Conservation (phyloP, 768 basidiomycete species). For the Rhizopogon rudus region DNA sequence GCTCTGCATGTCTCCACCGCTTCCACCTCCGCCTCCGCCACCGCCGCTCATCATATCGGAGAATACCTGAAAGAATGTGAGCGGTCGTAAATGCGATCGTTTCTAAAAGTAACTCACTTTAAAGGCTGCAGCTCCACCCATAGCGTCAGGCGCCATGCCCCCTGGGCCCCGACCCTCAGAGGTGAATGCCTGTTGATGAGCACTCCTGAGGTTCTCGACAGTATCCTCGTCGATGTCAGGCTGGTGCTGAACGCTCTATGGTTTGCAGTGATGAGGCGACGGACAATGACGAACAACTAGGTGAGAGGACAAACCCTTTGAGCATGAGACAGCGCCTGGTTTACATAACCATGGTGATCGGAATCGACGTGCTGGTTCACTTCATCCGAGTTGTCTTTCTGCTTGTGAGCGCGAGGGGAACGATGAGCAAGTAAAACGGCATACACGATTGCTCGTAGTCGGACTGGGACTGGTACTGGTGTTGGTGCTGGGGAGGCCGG, state of each 20-base stretch:
- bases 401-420: constrained; percentile 4
- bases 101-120: constrained; percentile 37
- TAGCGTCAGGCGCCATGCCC: constrained; percentile 50
- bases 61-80: constrained; percentile 51
- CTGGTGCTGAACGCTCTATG: constrained; percentile 31
- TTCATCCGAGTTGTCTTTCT: constrained; percentile 58
- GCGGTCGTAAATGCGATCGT: no score
- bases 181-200: constrained; percentile 61
- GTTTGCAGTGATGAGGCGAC: neutral
- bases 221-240: constrained; percentile 63
- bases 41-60: constrained; percentile 24
- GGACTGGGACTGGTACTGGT: neutral
- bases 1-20: constrained; percentile 44
- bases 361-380: constrained; percentile 53
- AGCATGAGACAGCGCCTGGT: constrained; percentile 48
- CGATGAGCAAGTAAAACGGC: constrained; percentile 4
- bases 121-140: constrained; percentile 78
- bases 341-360: constrained; percentile 35
- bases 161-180: constrained; percentile 32
- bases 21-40: constrained; percentile 31
- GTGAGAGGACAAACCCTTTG: constrained; percentile 32
- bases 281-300: neutral
- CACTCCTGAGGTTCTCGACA: constrained; percentile 35
- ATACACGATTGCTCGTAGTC: constrained; percentile 17
- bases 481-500: constrained; percentile 9